phyloP scores from a whole-genome alignment of 257 asterid species.

The Plantago elongata region DNA sequence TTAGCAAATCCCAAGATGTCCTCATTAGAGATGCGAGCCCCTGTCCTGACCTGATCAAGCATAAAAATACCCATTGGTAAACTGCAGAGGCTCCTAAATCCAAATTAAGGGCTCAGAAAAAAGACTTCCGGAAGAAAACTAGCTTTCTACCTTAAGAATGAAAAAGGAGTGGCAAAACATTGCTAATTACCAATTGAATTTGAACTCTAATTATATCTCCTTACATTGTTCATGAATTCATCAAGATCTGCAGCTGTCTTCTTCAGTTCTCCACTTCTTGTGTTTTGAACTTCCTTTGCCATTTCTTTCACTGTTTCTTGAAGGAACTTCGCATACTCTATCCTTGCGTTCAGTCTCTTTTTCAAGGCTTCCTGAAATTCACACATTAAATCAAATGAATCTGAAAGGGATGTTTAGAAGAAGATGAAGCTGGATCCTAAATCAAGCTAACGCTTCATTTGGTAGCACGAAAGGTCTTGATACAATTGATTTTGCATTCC shows the following conservation, averaged over 20 bases:
- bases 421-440: conserved; percentile 7
- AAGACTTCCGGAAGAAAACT: conserved; percentile 1
- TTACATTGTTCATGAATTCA: conserved; percentile 78
- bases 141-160: conserved; percentile 5
- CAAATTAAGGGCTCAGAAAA: conserved; percentile 9
- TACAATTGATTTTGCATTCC: too few relatives aligned
- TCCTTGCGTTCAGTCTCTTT: conserved; percentile 79
- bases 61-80: conserved; percentile 12
- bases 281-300: conserved; percentile 95
- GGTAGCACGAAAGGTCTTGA: conserved; percentile 8
- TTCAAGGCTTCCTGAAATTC: conserved; percentile 66
- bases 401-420: conserved; percentile 6
- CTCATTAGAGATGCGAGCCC: conserved; percentile 77
- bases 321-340: conserved; percentile 94
- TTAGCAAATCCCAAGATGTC: conserved; percentile 94
- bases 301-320: conserved; percentile 95
- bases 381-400: conserved; percentile 17
- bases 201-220: conserved; percentile 13
- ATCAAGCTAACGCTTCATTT: conserved; percentile 11
- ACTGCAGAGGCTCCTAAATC: conserved; percentile 2
- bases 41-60: conserved; percentile 73
- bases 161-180: conserved; percentile 4
- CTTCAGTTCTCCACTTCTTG: conserved; percentile 81
- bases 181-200: background rate
- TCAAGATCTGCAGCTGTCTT: conserved; percentile 97